These are phyloP conservation scores for Chlamydomonas reinhardtii DNA, from an alignment of 163 green algal genomes.

Conservation along the genomic window DNA sequence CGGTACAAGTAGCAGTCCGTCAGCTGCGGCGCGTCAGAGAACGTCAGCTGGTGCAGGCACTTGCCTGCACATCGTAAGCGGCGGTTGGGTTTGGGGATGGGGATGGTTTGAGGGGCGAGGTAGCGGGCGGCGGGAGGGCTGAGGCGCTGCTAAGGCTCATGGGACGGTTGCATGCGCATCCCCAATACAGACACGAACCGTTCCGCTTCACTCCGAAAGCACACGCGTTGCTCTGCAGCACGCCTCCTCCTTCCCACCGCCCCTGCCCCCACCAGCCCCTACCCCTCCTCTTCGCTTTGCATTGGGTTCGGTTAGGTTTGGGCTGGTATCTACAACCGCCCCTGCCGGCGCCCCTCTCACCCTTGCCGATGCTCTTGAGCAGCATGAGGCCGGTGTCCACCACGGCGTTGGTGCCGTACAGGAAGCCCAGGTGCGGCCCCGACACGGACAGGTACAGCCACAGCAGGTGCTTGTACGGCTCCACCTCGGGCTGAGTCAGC, in stretches of 20 bases:
- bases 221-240: too few relatives aligned
- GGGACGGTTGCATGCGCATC: too few relatives aligned
- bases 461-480: constrained; percentile 62
- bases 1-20: constrained; percentile 78
- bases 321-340: too few relatives aligned
- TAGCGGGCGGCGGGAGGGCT: neutral
- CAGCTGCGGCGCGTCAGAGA: constrained; percentile 67
- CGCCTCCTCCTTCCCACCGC: too few relatives aligned
- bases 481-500: constrained; percentile 65
- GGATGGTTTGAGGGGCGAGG: neutral
- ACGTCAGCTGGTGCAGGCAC: constrained; percentile 76
- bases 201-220: too few relatives aligned
- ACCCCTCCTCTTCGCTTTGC: too few relatives aligned
- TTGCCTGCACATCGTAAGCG: constrained; percentile 48
- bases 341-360: constrained; percentile 17
- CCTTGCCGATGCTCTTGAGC: constrained; percentile 63
- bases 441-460: constrained; percentile 72
- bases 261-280: too few relatives aligned
- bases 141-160: too few relatives aligned
- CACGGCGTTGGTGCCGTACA: constrained; percentile 72
- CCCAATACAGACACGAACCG: too few relatives aligned
- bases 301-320: too few relatives aligned
- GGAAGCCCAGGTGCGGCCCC: constrained; percentile 80
- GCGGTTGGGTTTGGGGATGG: neutral
- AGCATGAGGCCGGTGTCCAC: constrained; percentile 74